These are phyloP conservation scores for Fusarium camptoceras DNA, from an alignment of 2,329 filamentous ascomycete genomes.

Conservation along the genomic window DNA sequence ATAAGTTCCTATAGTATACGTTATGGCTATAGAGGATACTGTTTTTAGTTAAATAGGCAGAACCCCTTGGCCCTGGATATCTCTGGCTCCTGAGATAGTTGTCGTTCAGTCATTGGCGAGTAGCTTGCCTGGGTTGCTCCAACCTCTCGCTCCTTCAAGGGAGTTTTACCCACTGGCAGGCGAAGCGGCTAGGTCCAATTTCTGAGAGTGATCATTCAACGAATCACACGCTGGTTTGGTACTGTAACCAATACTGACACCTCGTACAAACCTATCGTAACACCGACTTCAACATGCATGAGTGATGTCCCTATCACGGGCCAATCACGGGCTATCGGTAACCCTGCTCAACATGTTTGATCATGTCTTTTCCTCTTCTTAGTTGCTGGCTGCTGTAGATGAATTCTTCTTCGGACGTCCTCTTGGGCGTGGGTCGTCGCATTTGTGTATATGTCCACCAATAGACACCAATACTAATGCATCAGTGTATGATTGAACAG, in stretches of 20 bases:
- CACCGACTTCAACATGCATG: background rate
- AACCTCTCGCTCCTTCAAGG: background rate
- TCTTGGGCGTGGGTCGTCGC: background rate
- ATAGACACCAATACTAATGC: background rate
- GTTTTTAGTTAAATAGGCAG: background rate
- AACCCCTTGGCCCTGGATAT: background rate
- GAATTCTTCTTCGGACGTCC: background rate
- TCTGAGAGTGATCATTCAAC: background rate
- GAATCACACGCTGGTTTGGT: background rate
- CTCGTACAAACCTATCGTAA: background rate
- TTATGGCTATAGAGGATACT: too few species aligned
- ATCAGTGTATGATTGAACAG: background rate
- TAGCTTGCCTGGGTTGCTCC: slow-evolving; percentile 1
- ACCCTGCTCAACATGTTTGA: background rate
- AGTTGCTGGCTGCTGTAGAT: background rate
- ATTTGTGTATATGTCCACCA: background rate
- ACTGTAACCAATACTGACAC: background rate
- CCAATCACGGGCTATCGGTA: background rate
- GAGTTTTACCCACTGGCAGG: background rate
- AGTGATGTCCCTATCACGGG: background rate
- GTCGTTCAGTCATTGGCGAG: background rate
- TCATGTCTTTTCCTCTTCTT: background rate
- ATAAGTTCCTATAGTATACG: too few species aligned
- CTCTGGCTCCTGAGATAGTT: background rate
- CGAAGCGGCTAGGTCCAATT: background rate